These are phyloP conservation scores for Salmacisia buchloeana DNA, from an alignment of 1,284 basidiomycete genomes.

Conservation along the genomic window DNA sequence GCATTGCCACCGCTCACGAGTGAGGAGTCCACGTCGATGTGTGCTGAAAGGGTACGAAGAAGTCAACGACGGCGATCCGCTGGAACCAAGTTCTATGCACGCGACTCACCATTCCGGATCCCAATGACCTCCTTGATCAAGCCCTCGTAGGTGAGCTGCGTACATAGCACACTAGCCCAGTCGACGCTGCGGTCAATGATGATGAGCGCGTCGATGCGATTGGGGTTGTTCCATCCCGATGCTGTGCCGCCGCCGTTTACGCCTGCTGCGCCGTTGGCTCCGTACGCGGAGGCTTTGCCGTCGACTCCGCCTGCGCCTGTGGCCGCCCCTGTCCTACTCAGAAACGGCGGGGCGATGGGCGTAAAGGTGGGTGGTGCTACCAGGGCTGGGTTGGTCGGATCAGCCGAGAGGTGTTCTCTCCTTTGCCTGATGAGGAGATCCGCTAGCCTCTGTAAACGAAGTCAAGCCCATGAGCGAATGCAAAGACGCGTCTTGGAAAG, in stretches of 20 bases:
- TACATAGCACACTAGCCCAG: conserved; percentile 89
- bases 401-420: conserved; percentile 51
- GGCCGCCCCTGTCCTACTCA: background rate
- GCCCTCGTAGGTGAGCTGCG: conserved; percentile 94
- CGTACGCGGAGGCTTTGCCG: too few species aligned
- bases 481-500: background rate
- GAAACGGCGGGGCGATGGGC: background rate
- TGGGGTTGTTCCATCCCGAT: conserved; percentile 24
- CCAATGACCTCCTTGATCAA: conserved; percentile 90
- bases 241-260: conserved; percentile 27
- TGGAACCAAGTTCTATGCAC: background rate
- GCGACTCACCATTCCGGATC: conserved; percentile 71
- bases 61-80: background rate
- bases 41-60: conserved; percentile 57
- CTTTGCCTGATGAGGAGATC: conserved; percentile 65
- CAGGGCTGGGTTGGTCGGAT: conserved; percentile 37
- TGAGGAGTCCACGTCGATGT: conserved; percentile 80
- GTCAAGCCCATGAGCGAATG: background rate
- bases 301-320: too few species aligned
- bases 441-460: conserved; percentile 64
- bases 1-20: conserved; percentile 57
- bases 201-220: conserved; percentile 70
- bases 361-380: background rate
- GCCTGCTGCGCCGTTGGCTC: too few species aligned
- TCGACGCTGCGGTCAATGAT: conserved; percentile 88